Base-by-base conservation (phyloP, 805 yeast species). In the Cyberlindnera petersonii region DNA sequence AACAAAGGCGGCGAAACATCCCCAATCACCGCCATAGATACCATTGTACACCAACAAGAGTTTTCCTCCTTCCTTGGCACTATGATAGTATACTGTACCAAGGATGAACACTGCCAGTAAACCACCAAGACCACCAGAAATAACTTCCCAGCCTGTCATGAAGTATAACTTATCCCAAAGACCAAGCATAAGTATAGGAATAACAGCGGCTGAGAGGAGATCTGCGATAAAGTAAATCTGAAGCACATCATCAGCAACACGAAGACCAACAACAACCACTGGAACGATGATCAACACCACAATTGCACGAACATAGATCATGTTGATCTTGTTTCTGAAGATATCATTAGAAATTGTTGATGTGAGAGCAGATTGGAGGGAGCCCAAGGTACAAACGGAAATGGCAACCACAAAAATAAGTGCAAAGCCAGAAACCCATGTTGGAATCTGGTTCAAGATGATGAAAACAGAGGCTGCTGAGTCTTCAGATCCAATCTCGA, bases 1-100 rank as follows among this genome's bases (percentile, higher is more conserved):
- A 6, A 85, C 91, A 62, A 89, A 89, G 2, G 96, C 96, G 18
- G 95, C 97, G 65, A 89, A 89, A 0, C 95, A 80, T 52, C 94
- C 86, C 96, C 96, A 89, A 57, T 89, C 96, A 35, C 72, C 74
- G 21, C 72, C 66, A 55, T 89, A 89, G 20, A 89, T 65, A 31
- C 97, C 96, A 52, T 83, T 79, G 77, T 81, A 75, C 37, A 89
- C 69, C 42, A 89, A 65, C 37, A 89, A 64, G 36, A 89, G 69
- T 45, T 71, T 71, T 14, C 83, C 96, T 52, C 96, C 97, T 44
- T 79, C 85, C 37, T 64, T 60, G 9, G 95, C 91, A 53, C 66
- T 63, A 24, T 69, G 75, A 57, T 82, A 88, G 65, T 87, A 89
- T 37, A 86, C 70, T 2, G 87, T 69, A 27, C 98, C 98, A 60